These are phyloP conservation scores for Davidsoniella australis DNA, from an alignment of 2,329 filamentous ascomycete species.

Conservation along the genomic window DNA sequence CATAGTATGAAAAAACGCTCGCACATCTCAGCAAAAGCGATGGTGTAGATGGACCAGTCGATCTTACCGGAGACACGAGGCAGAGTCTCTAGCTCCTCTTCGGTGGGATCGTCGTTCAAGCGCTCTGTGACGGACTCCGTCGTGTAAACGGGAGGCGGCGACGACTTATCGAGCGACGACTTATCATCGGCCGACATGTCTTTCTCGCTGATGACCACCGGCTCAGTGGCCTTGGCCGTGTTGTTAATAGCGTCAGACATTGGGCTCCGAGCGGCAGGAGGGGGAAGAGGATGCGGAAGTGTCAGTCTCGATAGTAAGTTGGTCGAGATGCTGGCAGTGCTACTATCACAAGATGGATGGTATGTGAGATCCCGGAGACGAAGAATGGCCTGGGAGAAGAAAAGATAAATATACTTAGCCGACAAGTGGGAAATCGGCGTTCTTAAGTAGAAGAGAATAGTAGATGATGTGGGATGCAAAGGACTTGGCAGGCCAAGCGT, in stretches of 20 bases:
- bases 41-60: conserved; percentile 47
- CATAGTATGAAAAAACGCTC: conserved; percentile 67
- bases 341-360: too few species aligned
- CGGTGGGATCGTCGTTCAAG: conserved; percentile 32
- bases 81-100: conserved; percentile 44
- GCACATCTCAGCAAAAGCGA: conserved; percentile 57
- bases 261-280: not conserved
- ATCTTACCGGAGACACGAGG: conserved; percentile 47
- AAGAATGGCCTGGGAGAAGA: not conserved
- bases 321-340: too few species aligned
- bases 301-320: too few species aligned
- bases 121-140: conserved; percentile 17
- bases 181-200: conserved; percentile 2
- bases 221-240: conserved; percentile 2
- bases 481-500: too few species aligned
- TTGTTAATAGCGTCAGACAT: not conserved
- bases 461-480: too few species aligned
- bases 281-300: not conserved
- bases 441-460: too few species aligned
- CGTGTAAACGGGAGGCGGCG: conserved; percentile 14
- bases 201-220: not conserved
- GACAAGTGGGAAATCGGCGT: too few species aligned
- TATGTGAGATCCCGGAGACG: too few species aligned
- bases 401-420: too few species aligned
- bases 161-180: conserved; percentile 12